Percentiles rank a stretch among this genome's conserved stretches.
Conservation (phyloP, 306 rosid genomes). For the Geum urbanum region DNA sequence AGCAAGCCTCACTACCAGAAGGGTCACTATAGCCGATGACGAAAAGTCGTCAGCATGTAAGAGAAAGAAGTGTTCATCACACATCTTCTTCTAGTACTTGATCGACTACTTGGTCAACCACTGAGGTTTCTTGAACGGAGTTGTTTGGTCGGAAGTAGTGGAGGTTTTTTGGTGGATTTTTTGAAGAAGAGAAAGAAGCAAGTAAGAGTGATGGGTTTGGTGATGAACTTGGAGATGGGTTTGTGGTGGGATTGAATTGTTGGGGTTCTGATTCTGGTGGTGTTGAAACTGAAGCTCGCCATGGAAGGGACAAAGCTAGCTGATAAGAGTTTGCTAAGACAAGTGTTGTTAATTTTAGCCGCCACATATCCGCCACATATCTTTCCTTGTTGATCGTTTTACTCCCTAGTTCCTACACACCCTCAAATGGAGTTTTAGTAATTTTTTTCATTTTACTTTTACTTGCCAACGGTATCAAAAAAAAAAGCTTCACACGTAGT, state of each 20-base stretch:
- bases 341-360: background rate
- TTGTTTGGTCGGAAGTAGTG: constrained; percentile 32
- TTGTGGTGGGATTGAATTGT: constrained; percentile 28
- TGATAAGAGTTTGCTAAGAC: constrained; percentile 7
- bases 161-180: constrained; percentile 30
- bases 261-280: constrained; percentile 57
- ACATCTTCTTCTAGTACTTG: constrained; percentile 25
- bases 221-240: constrained; percentile 30
- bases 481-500: no score
- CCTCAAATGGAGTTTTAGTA: no score
- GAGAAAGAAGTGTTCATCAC: no score
- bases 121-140: constrained; percentile 61
- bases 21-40: no score
- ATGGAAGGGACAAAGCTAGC: constrained; percentile 27
- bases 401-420: no score
- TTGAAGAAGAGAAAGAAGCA: constrained; percentile 15
- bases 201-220: constrained; percentile 35
- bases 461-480: no score
- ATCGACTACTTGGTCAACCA: constrained; percentile 14
- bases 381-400: constrained; percentile 8
- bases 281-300: constrained; percentile 81
- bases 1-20: no score
- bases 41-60: no score
- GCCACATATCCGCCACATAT: constrained; percentile 31
- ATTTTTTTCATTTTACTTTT: no score